Evolutionary conservation across 148 eudicot genomes (phyloP).

Genomic region (Vaccinium myrtillus): DNA sequence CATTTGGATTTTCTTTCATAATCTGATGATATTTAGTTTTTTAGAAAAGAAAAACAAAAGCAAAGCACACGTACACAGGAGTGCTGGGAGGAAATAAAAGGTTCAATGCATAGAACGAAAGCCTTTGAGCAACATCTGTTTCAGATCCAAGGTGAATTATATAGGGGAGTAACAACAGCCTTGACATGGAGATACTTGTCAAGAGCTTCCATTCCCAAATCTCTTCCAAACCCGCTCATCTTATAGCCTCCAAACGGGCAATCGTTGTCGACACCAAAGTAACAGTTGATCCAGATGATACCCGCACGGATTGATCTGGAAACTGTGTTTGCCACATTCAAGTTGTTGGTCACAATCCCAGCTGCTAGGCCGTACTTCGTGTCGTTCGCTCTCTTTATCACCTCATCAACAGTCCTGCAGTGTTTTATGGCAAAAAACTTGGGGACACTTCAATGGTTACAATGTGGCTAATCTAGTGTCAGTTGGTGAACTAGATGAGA

Average conservation of each 20-base stretch:
- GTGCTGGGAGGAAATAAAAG: too few species aligned
- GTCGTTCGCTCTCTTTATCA: conserved; percentile 58
- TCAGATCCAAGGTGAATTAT: conserved; percentile 69
- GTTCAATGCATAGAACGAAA: background rate
- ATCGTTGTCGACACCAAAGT: conserved; percentile 57
- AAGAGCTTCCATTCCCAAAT: conserved; percentile 55
- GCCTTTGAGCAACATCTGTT: background rate
- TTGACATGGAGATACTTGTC: conserved; percentile 61
- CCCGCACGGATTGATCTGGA: conserved; percentile 69
- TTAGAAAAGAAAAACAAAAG: too few species aligned
- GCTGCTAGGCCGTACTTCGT: conserved; percentile 72
- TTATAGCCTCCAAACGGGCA: conserved; percentile 72
- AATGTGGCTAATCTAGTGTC: too few species aligned
- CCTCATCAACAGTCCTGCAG: conserved; percentile 65
- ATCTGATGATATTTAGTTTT: too few species aligned
- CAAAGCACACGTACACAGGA: too few species aligned
- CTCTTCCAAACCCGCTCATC: conserved; percentile 77
- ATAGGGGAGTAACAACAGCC: conserved; percentile 63
- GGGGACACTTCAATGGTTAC: background rate
- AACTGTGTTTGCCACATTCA: conserved; percentile 69
- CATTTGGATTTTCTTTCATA: too few species aligned
- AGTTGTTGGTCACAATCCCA: conserved; percentile 65
- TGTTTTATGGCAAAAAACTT: background rate
- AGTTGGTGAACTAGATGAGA: too few species aligned
- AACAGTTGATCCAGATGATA: conserved; percentile 71